A percentile compares a stretch with the other conserved stretches of the same genome.
phyloP scores from a whole-genome alignment of 306 rosid species.

The Cucurbita moschata region DNA sequence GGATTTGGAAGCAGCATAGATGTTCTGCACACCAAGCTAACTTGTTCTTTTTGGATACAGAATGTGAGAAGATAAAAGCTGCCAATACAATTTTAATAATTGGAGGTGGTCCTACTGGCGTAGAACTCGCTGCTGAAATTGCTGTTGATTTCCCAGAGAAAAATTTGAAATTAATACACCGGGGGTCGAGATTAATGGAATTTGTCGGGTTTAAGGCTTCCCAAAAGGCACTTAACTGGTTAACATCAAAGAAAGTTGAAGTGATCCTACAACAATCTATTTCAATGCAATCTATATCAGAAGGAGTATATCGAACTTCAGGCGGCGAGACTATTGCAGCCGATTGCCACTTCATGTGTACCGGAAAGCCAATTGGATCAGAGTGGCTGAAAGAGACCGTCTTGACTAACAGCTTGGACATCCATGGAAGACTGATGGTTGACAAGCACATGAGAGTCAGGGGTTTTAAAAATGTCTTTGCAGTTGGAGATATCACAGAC shows the following conservation, averaged over 20 bases:
- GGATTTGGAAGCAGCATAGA: neutral
- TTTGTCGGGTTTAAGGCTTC: slow-evolving; percentile 28
- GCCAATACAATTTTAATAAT: slow-evolving; percentile 18
- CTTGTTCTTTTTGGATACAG: slow-evolving; percentile 8
- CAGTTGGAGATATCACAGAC: slow-evolving; percentile 26
- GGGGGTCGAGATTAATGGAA: slow-evolving; percentile 25
- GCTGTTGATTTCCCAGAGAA: slow-evolving; percentile 20
- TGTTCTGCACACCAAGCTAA: neutral
- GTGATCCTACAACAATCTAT: slow-evolving; percentile 23
- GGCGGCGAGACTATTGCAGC: slow-evolving; percentile 22
- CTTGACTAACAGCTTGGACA: slow-evolving; percentile 12
- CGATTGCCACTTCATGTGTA: slow-evolving; percentile 26
- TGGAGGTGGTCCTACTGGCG: slow-evolving; percentile 37
- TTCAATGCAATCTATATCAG: slow-evolving; percentile 7
- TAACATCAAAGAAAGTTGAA: slow-evolving; percentile 26
- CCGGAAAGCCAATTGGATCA: slow-evolving; percentile 18
- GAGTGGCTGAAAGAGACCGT: slow-evolving; percentile 20
- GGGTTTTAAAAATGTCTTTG: slow-evolving; percentile 25
- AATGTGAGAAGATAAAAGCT: slow-evolving; percentile 18
- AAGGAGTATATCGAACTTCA: slow-evolving; percentile 14
- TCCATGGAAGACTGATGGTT: slow-evolving; percentile 22
- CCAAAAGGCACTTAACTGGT: slow-evolving; percentile 26
- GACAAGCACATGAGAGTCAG: slow-evolving; percentile 23
- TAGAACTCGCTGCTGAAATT: slow-evolving; percentile 34
- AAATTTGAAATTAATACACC: slow-evolving; percentile 21